Conservation (phyloP, 2,329 filamentous ascomycete species). For the Pestalotiopsis sp. region DNA sequence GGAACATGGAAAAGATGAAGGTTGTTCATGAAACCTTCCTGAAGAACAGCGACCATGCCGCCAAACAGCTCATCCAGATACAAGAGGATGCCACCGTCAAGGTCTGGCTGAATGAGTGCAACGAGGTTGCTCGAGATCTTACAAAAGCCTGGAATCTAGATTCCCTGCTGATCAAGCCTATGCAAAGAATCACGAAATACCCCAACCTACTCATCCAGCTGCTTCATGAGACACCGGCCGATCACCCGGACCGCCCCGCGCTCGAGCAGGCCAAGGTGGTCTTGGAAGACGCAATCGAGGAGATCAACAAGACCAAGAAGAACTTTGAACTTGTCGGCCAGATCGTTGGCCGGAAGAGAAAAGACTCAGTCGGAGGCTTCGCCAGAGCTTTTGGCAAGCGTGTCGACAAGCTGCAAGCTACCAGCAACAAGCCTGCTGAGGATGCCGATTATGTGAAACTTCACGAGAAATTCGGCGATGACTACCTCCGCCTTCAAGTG, state of each 20-base stretch:
- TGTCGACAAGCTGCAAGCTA: constrained; percentile 77
- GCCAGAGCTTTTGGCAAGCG: constrained; percentile 88
- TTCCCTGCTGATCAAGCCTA: constrained; percentile 94
- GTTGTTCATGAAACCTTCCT: constrained; percentile 61
- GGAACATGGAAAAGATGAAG: constrained; percentile 62
- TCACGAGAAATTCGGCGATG: constrained; percentile 85
- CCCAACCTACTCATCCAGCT: constrained; percentile 81
- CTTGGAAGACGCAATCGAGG: constrained; percentile 68
- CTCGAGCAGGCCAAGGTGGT: constrained; percentile 55
- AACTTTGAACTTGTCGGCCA: constrained; percentile 90
- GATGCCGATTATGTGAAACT: constrained; percentile 80
- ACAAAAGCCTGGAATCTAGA: constrained; percentile 94
- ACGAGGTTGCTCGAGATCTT: constrained; percentile 86
- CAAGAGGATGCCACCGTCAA: constrained; percentile 63
- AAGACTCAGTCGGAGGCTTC: constrained; percentile 81
- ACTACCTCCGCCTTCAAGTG: constrained; percentile 89
- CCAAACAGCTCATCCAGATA: constrained; percentile 61
- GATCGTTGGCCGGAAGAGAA: constrained; percentile 81
- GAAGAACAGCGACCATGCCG: constrained; percentile 62
- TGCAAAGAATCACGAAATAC: constrained; percentile 93
- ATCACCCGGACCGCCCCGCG: constrained; percentile 78
- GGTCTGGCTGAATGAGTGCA: constrained; percentile 93
- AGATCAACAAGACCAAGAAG: constrained; percentile 95
- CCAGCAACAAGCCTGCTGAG: constrained; percentile 62
- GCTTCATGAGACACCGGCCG: constrained; percentile 73